Percentiles rank a stretch among this genome's conserved stretches.
Evolutionary conservation across 495 filamentous ascomycete genomes (phyloP).

Genomic region (Trypethelium eluteriae): DNA sequence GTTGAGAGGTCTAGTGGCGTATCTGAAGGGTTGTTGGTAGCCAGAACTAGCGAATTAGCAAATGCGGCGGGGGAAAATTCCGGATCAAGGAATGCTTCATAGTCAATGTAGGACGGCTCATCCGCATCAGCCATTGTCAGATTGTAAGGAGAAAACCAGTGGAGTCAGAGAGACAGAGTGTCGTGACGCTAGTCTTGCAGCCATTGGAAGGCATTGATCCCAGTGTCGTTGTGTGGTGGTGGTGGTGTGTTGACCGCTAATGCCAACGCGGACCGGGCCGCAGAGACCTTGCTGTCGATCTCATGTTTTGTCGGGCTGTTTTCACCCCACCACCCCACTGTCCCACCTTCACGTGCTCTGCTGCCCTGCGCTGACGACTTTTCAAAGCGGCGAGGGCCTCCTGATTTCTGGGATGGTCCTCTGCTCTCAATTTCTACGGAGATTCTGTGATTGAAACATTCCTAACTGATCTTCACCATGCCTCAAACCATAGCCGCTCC

Average conservation of each 20-base stretch:
- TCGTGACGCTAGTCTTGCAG: neutral
- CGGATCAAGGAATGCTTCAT: conserved; percentile 82
- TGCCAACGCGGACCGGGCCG: conserved; percentile 15
- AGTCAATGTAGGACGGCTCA: conserved; percentile 92
- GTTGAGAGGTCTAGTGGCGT: conserved; percentile 87
- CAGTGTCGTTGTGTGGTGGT: neutral
- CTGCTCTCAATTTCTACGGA: too few relatives aligned
- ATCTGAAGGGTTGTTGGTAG: conserved; percentile 87
- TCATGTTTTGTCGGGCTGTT: neutral
- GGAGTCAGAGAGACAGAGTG: neutral
- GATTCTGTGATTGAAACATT: neutral
- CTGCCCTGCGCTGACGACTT: too few relatives aligned
- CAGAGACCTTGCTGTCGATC: conserved; percentile 17
- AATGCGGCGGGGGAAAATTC: conserved; percentile 71
- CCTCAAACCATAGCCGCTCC: conserved; percentile 25
- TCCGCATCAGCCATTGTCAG: conserved; percentile 1
- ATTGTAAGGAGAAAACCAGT: neutral
- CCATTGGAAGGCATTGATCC: neutral
- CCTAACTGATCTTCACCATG: conserved; percentile 18
- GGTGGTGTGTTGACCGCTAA: too few relatives aligned
- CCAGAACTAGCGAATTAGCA: conserved; percentile 78
- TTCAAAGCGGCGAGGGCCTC: too few relatives aligned
- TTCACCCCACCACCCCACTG: neutral
- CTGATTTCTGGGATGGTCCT: too few relatives aligned
- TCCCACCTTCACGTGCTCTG: neutral